Evolutionary conservation across 805 yeast genomes (phyloP).

Genomic region (Sungouiozyma ichnusensis): DNA sequence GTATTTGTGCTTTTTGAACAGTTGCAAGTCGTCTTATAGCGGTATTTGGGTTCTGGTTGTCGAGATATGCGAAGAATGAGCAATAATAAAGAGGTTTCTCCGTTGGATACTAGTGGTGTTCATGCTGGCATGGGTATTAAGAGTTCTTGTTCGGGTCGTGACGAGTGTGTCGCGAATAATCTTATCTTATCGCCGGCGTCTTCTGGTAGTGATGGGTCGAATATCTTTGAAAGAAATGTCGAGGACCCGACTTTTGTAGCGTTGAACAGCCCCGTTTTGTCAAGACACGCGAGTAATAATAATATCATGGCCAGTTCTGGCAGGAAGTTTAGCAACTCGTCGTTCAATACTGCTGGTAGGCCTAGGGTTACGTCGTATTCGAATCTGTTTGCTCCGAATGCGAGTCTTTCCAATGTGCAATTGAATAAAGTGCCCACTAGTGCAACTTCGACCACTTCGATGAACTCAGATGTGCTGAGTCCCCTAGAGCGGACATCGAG

Average conservation of each 20-base stretch:
- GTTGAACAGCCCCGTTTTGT: not conserved
- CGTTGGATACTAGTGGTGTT: not conserved
- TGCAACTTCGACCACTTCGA: not conserved
- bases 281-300: slow-evolving; percentile 1
- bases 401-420: not conserved
- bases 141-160: slow-evolving; percentile 1
- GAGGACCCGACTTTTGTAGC: slow-evolving; percentile 39
- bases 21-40: no score
- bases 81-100: not conserved
- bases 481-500: not conserved
- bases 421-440: not conserved
- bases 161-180: not conserved
- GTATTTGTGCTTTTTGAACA: no score
- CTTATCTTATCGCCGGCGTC: not conserved
- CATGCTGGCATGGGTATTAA: not conserved
- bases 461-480: not conserved
- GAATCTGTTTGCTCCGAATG: not conserved
- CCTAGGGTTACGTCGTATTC: not conserved
- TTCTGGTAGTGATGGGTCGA: slow-evolving; percentile 20
- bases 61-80: not conserved
- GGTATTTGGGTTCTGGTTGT: no score
- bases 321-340: not conserved
- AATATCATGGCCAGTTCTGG: not conserved
- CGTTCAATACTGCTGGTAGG: not conserved
- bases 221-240: slow-evolving; percentile 58